phyloP scores from a whole-genome alignment of 345 rosid genomes.

The Physaria fendleri region DNA sequence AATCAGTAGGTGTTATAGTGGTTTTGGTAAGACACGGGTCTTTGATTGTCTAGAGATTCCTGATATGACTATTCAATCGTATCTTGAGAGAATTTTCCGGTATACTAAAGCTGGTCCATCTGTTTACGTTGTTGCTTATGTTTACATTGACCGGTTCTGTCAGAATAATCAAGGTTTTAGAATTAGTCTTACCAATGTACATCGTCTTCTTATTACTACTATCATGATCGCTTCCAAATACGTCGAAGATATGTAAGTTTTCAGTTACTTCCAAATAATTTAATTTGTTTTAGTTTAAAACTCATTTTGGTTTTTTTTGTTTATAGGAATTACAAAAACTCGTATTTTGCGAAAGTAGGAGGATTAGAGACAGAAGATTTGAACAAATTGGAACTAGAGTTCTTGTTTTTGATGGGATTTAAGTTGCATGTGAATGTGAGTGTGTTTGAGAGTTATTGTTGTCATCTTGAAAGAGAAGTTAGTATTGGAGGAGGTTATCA shows the following conservation, averaged over 20 bases:
- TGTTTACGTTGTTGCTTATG: conserved; percentile 82
- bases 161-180: conserved; percentile 64
- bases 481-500: conserved; percentile 85
- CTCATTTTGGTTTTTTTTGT: background rate
- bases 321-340: conserved; percentile 75
- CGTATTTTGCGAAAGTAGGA: conserved; percentile 76
- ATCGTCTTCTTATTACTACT: conserved; percentile 72
- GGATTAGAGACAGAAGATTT: conserved; percentile 65
- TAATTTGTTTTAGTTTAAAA: background rate
- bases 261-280: background rate
- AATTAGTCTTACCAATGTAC: conserved; percentile 60
- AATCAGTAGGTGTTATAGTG: conserved; percentile 43
- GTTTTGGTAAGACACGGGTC: conserved; percentile 34
- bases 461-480: conserved; percentile 87
- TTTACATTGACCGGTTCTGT: conserved; percentile 80
- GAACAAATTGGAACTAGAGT: conserved; percentile 70
- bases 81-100: conserved; percentile 76
- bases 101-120: conserved; percentile 83
- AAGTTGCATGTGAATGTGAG: conserved; percentile 80
- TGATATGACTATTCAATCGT: conserved; percentile 74
- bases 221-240: conserved; percentile 92
- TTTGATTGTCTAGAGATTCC: conserved; percentile 73
- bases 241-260: conserved; percentile 81
- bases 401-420: conserved; percentile 84
- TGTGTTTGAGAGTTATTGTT: conserved; percentile 86